Evolutionary conservation across 495 filamentous ascomycete species (phyloP).

Genomic region (Penicillium chermesinum): DNA sequence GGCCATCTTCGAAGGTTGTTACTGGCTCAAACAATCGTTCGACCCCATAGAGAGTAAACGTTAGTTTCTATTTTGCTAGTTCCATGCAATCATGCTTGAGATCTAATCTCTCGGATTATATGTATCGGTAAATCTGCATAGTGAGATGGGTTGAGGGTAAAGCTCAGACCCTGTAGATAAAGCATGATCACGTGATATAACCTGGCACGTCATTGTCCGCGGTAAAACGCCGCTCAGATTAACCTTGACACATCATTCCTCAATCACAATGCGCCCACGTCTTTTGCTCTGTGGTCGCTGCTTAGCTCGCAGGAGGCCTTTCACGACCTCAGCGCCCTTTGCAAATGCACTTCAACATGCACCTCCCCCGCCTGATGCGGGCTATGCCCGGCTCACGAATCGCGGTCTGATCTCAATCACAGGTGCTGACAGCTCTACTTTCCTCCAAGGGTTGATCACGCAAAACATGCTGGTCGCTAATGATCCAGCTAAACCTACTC

Average conservation of each 20-base stretch:
- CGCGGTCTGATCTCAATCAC: slow-evolving; percentile 73
- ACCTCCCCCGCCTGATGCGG: slow-evolving; percentile 30
- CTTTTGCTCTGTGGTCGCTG: slow-evolving; percentile 27
- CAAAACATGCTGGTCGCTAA: slow-evolving; percentile 57
- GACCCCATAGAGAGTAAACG: no score
- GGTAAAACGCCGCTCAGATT: slow-evolving; percentile 13
- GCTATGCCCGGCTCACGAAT: slow-evolving; percentile 52
- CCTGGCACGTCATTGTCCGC: slow-evolving; percentile 30
- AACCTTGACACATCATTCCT: background rate
- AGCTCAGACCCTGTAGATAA: background rate
- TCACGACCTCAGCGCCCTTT: slow-evolving; percentile 28
- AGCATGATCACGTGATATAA: background rate
- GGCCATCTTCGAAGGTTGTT: no score
- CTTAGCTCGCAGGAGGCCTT: slow-evolving; percentile 18
- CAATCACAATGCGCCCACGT: slow-evolving; percentile 34
- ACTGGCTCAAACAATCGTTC: no score
- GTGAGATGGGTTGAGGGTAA: no score
- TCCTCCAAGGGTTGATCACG: slow-evolving; percentile 83
- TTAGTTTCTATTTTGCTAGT: no score
- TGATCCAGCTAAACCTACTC: slow-evolving; percentile 28
- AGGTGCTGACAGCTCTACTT: slow-evolving; percentile 73
- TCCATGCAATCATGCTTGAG: no score
- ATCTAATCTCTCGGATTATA: no score
- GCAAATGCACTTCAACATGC: slow-evolving; percentile 19
- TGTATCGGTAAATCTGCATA: no score